These are phyloP conservation scores for Aureobasidium mangrovei DNA, from an alignment of 2,329 filamentous ascomycete genomes.

Conservation along the genomic window DNA sequence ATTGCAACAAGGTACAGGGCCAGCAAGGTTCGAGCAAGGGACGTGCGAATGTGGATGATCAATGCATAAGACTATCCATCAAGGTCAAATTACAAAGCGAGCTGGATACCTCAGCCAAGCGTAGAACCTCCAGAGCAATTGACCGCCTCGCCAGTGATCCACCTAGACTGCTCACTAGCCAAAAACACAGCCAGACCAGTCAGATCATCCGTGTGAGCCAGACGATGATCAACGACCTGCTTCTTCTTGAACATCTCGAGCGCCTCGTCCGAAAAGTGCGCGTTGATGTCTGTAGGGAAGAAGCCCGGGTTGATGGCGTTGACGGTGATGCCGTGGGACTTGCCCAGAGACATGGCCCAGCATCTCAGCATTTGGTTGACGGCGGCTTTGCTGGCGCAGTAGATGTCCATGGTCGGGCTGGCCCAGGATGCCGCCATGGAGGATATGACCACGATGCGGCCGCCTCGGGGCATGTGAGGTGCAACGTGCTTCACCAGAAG, in stretches of 20 bases:
- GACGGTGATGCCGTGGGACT: slow-evolving; percentile 16
- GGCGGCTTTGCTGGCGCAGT: slow-evolving; percentile 24
- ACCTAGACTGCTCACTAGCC: slow-evolving; percentile 37
- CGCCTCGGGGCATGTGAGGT: slow-evolving; percentile 28
- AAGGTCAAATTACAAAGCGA: too few species aligned
- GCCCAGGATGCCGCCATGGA: slow-evolving; percentile 47
- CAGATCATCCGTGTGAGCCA: slow-evolving; percentile 40
- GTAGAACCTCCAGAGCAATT: slow-evolving; percentile 8
- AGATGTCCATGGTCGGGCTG: slow-evolving; percentile 48
- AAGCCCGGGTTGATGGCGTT: slow-evolving; percentile 17
- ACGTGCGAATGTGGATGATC: too few species aligned
- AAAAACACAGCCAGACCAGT: slow-evolving; percentile 40
- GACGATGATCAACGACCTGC: slow-evolving; percentile 35
- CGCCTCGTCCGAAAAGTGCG: background rate
- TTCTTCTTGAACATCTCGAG: slow-evolving; percentile 35
- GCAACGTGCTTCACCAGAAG: slow-evolving; percentile 28
- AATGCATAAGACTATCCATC: too few species aligned
- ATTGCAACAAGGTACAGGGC: too few species aligned
- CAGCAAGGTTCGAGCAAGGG: too few species aligned
- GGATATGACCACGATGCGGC: slow-evolving; percentile 48
- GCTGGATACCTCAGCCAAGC: background rate
- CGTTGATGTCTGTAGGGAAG: slow-evolving; percentile 17
- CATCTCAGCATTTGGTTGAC: slow-evolving; percentile 15
- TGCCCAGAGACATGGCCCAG: slow-evolving; percentile 16
- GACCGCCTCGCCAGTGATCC: slow-evolving; percentile 39